A percentile compares a stretch with the other conserved stretches of the same genome.
Conservation (phyloP, 2,329 filamentous ascomycete genomes). For the Dothistroma septosporum region DNA sequence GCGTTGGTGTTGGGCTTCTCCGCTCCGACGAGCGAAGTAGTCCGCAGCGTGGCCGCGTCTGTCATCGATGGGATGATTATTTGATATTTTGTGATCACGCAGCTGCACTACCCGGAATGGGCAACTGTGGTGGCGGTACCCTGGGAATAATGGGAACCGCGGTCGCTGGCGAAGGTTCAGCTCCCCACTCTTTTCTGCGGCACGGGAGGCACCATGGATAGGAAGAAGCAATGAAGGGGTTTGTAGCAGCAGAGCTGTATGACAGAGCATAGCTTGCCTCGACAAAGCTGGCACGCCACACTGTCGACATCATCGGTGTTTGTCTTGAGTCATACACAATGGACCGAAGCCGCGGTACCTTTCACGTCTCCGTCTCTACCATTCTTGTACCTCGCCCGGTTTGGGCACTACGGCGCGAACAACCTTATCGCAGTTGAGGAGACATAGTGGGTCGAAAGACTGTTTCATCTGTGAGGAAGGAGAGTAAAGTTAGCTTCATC, state of each 20-base stretch:
- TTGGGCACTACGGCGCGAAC: slow-evolving; percentile 52
- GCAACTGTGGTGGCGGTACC: neutral
- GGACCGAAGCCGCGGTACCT: neutral
- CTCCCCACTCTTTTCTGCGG: neutral
- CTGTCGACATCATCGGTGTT: neutral
- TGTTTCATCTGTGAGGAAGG: slow-evolving; percentile 60
- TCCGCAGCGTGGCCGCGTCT: too few species aligned
- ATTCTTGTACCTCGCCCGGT: slow-evolving; percentile 45
- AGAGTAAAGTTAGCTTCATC: slow-evolving; percentile 6
- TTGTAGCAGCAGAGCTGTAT: neutral
- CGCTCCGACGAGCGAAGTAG: too few species aligned
- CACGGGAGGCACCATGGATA: neutral
- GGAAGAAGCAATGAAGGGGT: neutral
- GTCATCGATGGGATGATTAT: too few species aligned
- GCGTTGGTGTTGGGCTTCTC: neutral
- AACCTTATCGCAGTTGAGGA: slow-evolving; percentile 63
- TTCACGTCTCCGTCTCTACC: slow-evolving; percentile 26
- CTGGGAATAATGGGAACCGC: neutral
- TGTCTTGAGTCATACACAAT: neutral
- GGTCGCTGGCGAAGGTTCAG: neutral
- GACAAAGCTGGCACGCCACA: neutral
- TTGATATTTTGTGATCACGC: neutral
- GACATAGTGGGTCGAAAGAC: slow-evolving; percentile 69
- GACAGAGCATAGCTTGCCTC: neutral
- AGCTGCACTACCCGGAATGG: neutral